These are phyloP conservation scores for Exophiala sp. DNA, from an alignment of 2,329 filamentous ascomycete species.

Conservation along the genomic window DNA sequence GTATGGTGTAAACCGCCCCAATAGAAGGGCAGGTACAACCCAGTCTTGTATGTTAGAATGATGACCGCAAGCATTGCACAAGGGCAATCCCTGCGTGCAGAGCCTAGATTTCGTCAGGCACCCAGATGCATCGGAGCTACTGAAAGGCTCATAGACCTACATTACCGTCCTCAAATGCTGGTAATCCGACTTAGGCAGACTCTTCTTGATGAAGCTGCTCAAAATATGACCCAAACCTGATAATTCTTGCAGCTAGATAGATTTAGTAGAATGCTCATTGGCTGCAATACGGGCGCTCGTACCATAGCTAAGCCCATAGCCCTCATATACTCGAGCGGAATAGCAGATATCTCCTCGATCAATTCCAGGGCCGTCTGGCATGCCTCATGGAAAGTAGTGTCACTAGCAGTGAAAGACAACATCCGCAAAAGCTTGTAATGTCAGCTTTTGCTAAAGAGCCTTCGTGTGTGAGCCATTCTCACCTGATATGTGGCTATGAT, in stretches of 20 bases:
- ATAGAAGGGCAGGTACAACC: too few species aligned
- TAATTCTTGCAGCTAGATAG: constrained; percentile 13
- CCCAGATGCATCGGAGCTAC: not conserved
- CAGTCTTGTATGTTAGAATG: too few species aligned
- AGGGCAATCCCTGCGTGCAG: too few species aligned
- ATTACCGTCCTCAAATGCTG: constrained; percentile 14
- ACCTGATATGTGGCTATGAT: constrained; percentile 12
- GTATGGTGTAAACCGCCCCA: too few species aligned
- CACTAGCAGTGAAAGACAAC: constrained; percentile 3
- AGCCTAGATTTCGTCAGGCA: constrained; percentile 4
- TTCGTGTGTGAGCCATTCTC: not conserved
- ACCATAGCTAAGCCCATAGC: constrained; percentile 14
- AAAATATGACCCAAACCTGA: constrained; percentile 15
- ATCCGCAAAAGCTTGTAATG: not conserved
- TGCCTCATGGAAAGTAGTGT: constrained; percentile 7
- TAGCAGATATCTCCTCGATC: constrained; percentile 15
- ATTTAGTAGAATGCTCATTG: not conserved
- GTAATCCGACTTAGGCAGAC: constrained; percentile 9
- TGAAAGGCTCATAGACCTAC: not conserved
- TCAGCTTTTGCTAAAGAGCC: not conserved
- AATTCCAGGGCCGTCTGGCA: constrained; percentile 8
- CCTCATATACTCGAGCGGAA: constrained; percentile 11
- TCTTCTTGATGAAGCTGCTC: constrained; percentile 12
- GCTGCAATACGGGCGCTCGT: not conserved
- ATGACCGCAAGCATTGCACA: too few species aligned